Evolutionary conservation across 2,329 filamentous ascomycete genomes (phyloP).

Genomic region (Incumbomyces delicatus): DNA sequence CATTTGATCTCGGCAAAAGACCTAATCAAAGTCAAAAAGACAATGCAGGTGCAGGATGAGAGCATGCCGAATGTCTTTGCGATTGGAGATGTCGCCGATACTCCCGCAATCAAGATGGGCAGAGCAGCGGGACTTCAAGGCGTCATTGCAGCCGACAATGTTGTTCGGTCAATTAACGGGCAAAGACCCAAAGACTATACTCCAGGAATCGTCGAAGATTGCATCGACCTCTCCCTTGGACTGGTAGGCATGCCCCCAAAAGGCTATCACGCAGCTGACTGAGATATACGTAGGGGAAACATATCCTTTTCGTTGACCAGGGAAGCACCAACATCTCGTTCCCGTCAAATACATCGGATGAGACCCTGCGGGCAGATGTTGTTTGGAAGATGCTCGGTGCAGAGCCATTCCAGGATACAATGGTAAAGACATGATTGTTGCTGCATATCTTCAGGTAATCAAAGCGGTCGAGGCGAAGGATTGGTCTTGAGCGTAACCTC

Average conservation of each 20-base stretch:
- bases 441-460: too few species aligned
- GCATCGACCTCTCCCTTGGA: conserved; percentile 47
- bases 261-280: conserved; percentile 9
- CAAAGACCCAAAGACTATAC: conserved; percentile 34
- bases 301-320: not conserved
- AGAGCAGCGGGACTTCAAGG: conserved; percentile 47
- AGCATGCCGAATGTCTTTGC: conserved; percentile 45
- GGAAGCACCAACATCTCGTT: not conserved
- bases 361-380: conserved; percentile 35
- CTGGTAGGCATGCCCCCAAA: conserved; percentile 29
- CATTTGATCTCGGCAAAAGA: conserved; percentile 26
- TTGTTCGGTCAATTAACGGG: conserved; percentile 39
- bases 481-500: too few species aligned
- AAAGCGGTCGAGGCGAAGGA: too few species aligned
- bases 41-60: conserved; percentile 46
- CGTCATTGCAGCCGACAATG: conserved; percentile 44
- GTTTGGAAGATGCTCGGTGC: conserved; percentile 37
- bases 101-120: conserved; percentile 42
- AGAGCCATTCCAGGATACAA: conserved; percentile 24
- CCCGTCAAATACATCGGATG: conserved; percentile 29
- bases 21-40: conserved; percentile 45
- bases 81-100: conserved; percentile 54
- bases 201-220: conserved; percentile 33
- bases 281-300: not conserved
- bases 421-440: too few species aligned